These are phyloP conservation scores for Blastomyces emzantsi DNA, from an alignment of 2,329 filamentous ascomycete genomes.

Conservation along the genomic window DNA sequence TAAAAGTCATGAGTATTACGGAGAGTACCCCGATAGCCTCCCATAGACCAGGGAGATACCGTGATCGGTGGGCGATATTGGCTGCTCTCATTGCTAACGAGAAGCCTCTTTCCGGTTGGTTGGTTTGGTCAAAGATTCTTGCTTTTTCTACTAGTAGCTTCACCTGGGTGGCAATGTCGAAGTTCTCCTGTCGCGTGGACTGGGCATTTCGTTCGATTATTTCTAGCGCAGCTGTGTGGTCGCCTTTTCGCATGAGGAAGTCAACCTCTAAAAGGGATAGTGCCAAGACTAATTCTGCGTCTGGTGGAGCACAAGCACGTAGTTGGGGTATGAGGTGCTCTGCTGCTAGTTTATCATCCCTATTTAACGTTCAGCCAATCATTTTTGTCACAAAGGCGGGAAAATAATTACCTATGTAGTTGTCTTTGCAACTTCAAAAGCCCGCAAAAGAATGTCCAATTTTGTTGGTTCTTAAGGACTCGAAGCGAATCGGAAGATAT, in stretches of 20 bases:
- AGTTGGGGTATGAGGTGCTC: constrained; percentile 51
- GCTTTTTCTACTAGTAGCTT: constrained; percentile 65
- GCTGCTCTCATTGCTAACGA: constrained; percentile 67
- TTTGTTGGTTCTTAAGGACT: constrained; percentile 66
- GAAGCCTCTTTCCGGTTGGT: constrained; percentile 64
- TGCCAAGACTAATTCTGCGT: constrained; percentile 52
- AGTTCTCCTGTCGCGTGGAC: constrained; percentile 45
- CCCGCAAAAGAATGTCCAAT: constrained; percentile 36
- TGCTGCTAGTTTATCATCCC: constrained; percentile 49
- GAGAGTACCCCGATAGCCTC: constrained; percentile 59
- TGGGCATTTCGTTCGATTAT: constrained; percentile 46
- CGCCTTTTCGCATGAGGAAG: constrained; percentile 45
- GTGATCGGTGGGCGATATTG: constrained; percentile 60
- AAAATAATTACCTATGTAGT: constrained; percentile 32
- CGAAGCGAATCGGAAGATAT: constrained; percentile 55
- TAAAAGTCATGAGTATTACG: constrained; percentile 58
- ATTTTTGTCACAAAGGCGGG: background rate
- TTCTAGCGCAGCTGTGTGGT: constrained; percentile 46
- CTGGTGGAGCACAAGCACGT: constrained; percentile 42
- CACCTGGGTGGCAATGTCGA: constrained; percentile 59
- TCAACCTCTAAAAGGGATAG: constrained; percentile 54
- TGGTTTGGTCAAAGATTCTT: constrained; percentile 57
- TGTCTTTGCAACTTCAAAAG: constrained; percentile 35
- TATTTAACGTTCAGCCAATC: constrained; percentile 20
- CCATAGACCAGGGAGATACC: constrained; percentile 63